Base-by-base conservation (phyloP, 345 rosid species). In the Ceriops zippeliana region DNA sequence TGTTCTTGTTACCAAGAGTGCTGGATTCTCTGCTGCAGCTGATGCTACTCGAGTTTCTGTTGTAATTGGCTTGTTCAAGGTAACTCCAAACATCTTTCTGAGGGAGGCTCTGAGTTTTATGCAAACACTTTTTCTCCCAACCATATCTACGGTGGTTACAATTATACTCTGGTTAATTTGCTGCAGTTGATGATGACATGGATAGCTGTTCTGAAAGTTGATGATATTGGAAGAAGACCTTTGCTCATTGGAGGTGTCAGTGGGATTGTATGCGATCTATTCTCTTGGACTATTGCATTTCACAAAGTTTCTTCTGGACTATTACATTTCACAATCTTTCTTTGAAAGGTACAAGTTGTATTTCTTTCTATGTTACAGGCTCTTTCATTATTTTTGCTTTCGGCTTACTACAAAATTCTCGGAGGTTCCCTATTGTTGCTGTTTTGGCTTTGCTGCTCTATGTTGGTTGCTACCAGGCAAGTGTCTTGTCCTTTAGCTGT, bases 21-120 rank as follows among this genome's bases (percentile, higher is more conserved):
- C 80, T 67, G 80, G 80, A 22, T 76, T 76, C 59, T 71, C 80
- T 34, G 80, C 76, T 0, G 80, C 80, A 11, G 66, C 80, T 67
- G 80, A 76, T 71, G 80, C 80, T 10, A 63, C 80, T n/a, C 59
- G 80, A 67, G 69, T 76, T 63, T 76, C 80, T 26, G 80, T 76
- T 26, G 61, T 76, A 34, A 72, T 76, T 46, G 80, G 80, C 15
- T n/a, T 71, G 20, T 76, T 76, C 63, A 76, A 76, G 80, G 80
- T 76, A 62, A 52, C 20, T 46, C 62, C 9, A 60, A 67, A 16
- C 19, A 49, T 71, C 46, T 65, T 51, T 13, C 47, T 52, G 26
- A 1, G 9, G 35, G 37, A 31, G 19, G 7, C 49, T 28, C 28
- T 59, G 10, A 51, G 61, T 62, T 54, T 35, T 20, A 47, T 30